Evolutionary conservation across 169 alveolate species (phyloP), one percentile per base, ranked within the genome.

Genomic region (Babesia caballi): DNA sequence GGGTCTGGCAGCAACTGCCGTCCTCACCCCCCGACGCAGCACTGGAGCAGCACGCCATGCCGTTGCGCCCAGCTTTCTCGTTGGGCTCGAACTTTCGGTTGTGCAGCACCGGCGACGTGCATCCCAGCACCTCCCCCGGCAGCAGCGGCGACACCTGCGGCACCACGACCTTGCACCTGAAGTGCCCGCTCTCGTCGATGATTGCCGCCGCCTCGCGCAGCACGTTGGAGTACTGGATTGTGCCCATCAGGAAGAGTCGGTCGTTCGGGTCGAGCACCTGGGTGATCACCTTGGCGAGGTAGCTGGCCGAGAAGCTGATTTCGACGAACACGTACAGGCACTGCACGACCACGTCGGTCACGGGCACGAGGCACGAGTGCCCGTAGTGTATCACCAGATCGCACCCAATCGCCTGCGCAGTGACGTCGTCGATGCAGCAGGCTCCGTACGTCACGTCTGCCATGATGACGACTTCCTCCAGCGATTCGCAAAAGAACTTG

Each of bases 381-480:
- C 99, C 99, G 89, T 97, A 98, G 84, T 98, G 99, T 35, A 98
- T 94, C 58, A 98, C 85, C 58, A 96, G 96, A 71, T 97, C 99
- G 72, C 95, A 91, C 11, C 95, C 95, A 53, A 95, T 70, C 44
- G 90, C 87, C 28, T 89, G 85, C 12, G 98, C 97, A 33, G 97
- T 95, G 56, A 95, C 82, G 90, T 98, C 99, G 89, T 97, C 99
- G 41, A 98, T 93, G 84, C 99, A 98, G 83, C 99, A 98, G 23
- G 99, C 99, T 19, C 99, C 99, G 90, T 96, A 98, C 4, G 99
- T 96, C 1, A 96, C 98, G 85, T 98, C 99, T 5, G 98, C 99
- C 84, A 93, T 69, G 33, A 80, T 61, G 12, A 80, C 21, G 30
- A 80, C 88, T 36, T 93, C 94, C 78, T 71, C 85, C 52, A 72